Evolutionary conservation across 768 basidiomycete genomes (phyloP).

Genomic region (Tulasnella sp.): DNA sequence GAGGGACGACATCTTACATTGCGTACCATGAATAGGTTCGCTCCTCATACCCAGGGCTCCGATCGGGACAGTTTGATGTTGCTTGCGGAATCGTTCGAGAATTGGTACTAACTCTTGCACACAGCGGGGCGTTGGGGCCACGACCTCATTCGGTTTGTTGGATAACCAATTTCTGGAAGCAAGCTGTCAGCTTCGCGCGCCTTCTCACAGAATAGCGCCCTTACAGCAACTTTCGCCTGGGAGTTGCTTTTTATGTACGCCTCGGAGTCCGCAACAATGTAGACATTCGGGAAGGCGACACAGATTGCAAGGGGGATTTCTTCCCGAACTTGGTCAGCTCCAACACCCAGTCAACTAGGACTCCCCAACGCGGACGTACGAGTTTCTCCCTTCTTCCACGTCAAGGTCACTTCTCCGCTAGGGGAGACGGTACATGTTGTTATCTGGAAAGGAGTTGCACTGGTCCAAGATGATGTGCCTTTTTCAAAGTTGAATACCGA

Average conservation of each 20-base stretch:
- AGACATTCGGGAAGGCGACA: background rate
- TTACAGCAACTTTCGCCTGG: background rate
- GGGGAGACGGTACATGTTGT: background rate
- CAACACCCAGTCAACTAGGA: background rate
- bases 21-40: too few relatives aligned
- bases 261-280: background rate
- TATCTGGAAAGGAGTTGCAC: background rate
- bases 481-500: background rate
- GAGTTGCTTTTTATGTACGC: background rate
- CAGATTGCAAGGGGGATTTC: background rate
- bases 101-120: too few relatives aligned
- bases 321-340: background rate
- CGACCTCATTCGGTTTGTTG: background rate
- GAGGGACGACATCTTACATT: too few relatives aligned
- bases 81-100: too few relatives aligned
- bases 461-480: background rate
- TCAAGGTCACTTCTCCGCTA: background rate
- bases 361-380: background rate
- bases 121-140: background rate
- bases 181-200: background rate
- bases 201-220: background rate
- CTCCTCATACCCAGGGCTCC: too few relatives aligned
- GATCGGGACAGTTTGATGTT: too few relatives aligned
- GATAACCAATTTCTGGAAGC: background rate
- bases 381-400: background rate